Percentiles rank a stretch among this genome's conserved stretches.
Conservation (phyloP, 2,329 filamentous ascomycete genomes). For the Ceratocystis cubensis region DNA sequence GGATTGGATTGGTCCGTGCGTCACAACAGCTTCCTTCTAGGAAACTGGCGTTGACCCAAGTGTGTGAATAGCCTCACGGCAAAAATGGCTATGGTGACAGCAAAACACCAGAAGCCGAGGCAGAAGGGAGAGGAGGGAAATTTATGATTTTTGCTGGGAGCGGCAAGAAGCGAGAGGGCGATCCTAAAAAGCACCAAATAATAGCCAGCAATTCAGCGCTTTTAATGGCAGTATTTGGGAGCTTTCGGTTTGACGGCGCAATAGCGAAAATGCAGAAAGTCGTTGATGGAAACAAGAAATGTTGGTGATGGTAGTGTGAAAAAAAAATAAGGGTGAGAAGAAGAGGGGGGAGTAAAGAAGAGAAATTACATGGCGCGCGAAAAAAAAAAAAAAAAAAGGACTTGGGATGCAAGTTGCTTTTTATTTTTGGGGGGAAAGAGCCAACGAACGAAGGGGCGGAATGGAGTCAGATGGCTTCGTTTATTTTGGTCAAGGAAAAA, state of each 20-base stretch:
- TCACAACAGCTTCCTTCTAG: slow-evolving; percentile 21
- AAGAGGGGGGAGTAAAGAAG: slow-evolving; percentile 14
- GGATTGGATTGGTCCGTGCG: slow-evolving; percentile 17
- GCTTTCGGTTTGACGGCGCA: slow-evolving; percentile 13
- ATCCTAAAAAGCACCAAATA: not conserved
- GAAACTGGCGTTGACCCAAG: slow-evolving; percentile 12
- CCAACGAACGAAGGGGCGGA: slow-evolving; percentile 22
- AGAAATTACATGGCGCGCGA: slow-evolving; percentile 1
- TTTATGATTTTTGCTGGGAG: not conserved
- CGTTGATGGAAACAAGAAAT: not conserved
- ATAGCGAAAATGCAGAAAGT: slow-evolving; percentile 15
- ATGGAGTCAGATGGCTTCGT: slow-evolving; percentile 22
- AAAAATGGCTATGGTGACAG: slow-evolving; percentile 7
- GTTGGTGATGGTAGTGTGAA: slow-evolving; percentile 9
- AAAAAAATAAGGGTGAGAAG: slow-evolving; percentile 12
- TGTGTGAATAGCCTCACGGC: slow-evolving; percentile 16
- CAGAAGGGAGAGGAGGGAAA: not conserved
- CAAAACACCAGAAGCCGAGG: slow-evolving; percentile 1
- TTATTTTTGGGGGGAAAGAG: slow-evolving; percentile 14
- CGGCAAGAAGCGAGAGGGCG: not conserved
- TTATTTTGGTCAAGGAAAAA: slow-evolving; percentile 9
- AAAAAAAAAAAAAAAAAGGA: slow-evolving; percentile 12
- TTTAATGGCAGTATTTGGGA: slow-evolving; percentile 7
- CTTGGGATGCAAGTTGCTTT: slow-evolving; percentile 17
- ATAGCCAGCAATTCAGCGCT: slow-evolving; percentile 16